A percentile compares a stretch with the other conserved stretches of the same genome.
phyloP scores from a whole-genome alignment of 2,329 filamentous ascomycete genomes.

The Curvularia eragrostidis region DNA sequence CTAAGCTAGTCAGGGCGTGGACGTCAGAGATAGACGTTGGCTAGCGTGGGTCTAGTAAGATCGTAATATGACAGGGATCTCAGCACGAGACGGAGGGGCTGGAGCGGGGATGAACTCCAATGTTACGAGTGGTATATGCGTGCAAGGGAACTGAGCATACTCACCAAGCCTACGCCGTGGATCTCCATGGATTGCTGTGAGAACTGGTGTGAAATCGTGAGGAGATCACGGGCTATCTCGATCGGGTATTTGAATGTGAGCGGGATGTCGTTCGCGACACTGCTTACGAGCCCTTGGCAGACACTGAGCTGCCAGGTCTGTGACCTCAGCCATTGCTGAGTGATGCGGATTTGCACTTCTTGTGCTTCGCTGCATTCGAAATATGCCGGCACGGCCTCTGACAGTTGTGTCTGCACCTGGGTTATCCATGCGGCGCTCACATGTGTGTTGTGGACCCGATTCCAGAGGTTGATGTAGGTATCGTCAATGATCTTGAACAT shows the following conservation, averaged over 20 bases:
- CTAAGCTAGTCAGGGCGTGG: constrained; percentile 28
- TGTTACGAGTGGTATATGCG: constrained; percentile 19
- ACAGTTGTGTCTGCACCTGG: constrained; percentile 59
- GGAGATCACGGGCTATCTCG: constrained; percentile 66
- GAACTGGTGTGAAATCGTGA: constrained; percentile 72
- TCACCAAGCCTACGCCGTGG: constrained; percentile 74
- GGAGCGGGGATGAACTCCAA: constrained; percentile 21
- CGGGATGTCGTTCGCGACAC: constrained; percentile 63
- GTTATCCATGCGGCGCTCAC: constrained; percentile 56
- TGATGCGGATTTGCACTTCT: constrained; percentile 71
- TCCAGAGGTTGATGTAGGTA: constrained; percentile 69
- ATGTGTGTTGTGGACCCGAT: constrained; percentile 59
- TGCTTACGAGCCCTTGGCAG: constrained; percentile 68
- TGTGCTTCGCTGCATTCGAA: constrained; percentile 68
- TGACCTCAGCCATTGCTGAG: constrained; percentile 73
- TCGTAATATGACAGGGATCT: constrained; percentile 32
- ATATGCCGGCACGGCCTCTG: constrained; percentile 61
- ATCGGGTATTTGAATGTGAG: constrained; percentile 69
- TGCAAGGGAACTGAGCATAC: constrained; percentile 41
- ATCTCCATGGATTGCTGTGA: constrained; percentile 76
- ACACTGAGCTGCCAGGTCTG: constrained; percentile 78
- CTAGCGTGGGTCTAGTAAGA: constrained; percentile 30
- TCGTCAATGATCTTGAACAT: constrained; percentile 70
- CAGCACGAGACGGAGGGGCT: constrained; percentile 27
- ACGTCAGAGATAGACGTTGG: constrained; percentile 41